These are phyloP conservation scores for Phaseolus lunatus DNA, from an alignment of 306 rosid genomes.

Conservation along the genomic window DNA sequence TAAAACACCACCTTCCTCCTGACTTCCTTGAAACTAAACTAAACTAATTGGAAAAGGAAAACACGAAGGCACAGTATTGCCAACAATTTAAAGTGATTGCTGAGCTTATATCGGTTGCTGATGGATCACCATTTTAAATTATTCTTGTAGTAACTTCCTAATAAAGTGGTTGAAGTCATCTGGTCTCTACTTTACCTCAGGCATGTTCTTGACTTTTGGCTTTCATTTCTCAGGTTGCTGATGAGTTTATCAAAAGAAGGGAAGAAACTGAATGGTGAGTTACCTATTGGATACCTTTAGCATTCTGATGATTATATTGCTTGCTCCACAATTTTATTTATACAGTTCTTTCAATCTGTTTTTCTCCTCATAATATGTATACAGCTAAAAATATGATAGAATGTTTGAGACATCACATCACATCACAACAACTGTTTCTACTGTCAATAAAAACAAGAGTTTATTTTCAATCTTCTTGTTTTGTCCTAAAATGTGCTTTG, in stretches of 20 bases:
- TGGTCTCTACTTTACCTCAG: background rate
- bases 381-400: background rate
- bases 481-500: background rate
- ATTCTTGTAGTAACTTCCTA: background rate
- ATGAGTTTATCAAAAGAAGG: slow-evolving; percentile 88
- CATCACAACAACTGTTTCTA: background rate
- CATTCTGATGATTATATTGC: slow-evolving; percentile 36
- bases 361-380: background rate
- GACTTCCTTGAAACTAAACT: background rate
- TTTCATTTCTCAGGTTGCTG: slow-evolving; percentile 75
- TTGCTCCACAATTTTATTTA: background rate
- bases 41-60: slow-evolving; percentile 34
- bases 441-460: background rate
- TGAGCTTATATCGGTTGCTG: slow-evolving; percentile 24
- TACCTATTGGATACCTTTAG: slow-evolving; percentile 22
- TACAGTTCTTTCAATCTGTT: slow-evolving; percentile 8
- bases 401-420: background rate
- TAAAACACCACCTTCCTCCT: background rate
- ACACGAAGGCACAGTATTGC: background rate
- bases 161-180: slow-evolving; percentile 34
- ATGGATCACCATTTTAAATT: slow-evolving; percentile 11
- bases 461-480: slow-evolving; percentile 5
- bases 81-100: slow-evolving; percentile 6
- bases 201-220: slow-evolving; percentile 34
- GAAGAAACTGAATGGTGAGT: slow-evolving; percentile 93